These are phyloP conservation scores for Passiflora organensis DNA, from an alignment of 345 rosid species.

Conservation along the genomic window DNA sequence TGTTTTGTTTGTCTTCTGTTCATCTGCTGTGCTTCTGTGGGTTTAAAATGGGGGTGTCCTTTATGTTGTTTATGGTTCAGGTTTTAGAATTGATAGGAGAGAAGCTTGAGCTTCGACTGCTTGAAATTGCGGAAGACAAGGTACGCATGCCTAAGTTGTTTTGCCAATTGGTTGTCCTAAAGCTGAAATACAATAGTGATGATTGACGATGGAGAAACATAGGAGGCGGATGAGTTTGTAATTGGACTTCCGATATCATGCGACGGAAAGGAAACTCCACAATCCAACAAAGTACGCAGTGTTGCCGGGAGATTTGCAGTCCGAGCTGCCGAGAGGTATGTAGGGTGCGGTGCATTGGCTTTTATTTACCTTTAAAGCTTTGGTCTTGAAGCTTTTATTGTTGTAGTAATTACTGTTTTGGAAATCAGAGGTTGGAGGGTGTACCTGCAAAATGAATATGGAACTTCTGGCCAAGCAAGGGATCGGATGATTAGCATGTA, in stretches of 20 bases:
- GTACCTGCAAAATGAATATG: constrained; percentile 82
- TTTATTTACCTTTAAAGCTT: neutral
- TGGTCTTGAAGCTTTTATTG: neutral
- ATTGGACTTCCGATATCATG: constrained; percentile 78
- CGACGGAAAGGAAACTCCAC: constrained; percentile 75
- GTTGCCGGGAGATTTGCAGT: constrained; percentile 73
- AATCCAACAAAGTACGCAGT: constrained; percentile 77
- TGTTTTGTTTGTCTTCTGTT: no score
- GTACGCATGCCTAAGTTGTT: constrained; percentile 17
- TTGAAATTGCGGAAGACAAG: constrained; percentile 70
- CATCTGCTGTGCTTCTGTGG: neutral
- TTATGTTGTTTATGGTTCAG: constrained; percentile 25
- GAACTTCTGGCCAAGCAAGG: constrained; percentile 66
- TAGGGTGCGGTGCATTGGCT: neutral
- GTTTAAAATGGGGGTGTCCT: no score
- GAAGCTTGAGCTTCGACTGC: constrained; percentile 59
- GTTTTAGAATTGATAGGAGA: constrained; percentile 75
- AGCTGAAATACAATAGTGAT: neutral
- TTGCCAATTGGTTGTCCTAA: neutral
- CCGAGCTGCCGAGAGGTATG: constrained; percentile 72
- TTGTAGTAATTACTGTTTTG: constrained; percentile 10
- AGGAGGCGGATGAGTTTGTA: constrained; percentile 86
- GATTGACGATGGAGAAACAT: neutral
- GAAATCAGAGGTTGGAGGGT: constrained; percentile 78
- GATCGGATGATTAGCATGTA: constrained; percentile 72